Evolutionary conservation across 257 asterid genomes (phyloP), one percentile per base, ranked within the genome.

Genomic region (Leptodermis oblonga): DNA sequence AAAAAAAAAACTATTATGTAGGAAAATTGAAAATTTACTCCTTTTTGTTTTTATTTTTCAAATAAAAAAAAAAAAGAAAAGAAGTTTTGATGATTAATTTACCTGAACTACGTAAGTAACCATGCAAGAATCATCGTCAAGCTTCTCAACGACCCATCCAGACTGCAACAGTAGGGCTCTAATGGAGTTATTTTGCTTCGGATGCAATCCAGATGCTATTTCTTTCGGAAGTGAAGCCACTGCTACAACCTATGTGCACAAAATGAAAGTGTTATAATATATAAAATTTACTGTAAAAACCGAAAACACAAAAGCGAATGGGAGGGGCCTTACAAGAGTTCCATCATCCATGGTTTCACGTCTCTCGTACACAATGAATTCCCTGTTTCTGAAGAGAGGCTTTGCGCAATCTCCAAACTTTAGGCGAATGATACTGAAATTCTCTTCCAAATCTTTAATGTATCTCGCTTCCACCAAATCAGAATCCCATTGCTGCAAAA

Each of bases 171-270:
- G 46, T 4, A 88, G 71, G 20, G 96, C 96, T 77, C 98, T 79
- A 18, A 92, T 86, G 59, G 98, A 85, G 48, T 87, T 92, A 76
- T 81, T 83, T 28, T 88, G 90, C 75, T 92, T 86, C 0, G 97
- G 97, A 31, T 90, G 91, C 45, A 92, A 53, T 11, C 97, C 98
- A 0, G 90, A 90, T 71, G 98, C 97, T 75, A 90, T 92, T 77
- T 92, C 96, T 72, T 90, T 92, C 0, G 98, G 98, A 28, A 92
- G 90, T 28, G 98, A 92, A 14, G 98, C 97, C 72, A 92, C 97
- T 79, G 98, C 98, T 71, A 92, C 97, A 9, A 89, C 97, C 97
- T 91, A 36, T n/a, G n/a, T n/a, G n/a, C n/a, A n/a, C n/a, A n/a
- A n/a, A n/a, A n/a, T n/a, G n/a, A n/a, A n/a, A n/a, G n/a, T n/a